Base-by-base conservation (phyloP, 805 yeast species). In the Yamadazyma philogaea region DNA sequence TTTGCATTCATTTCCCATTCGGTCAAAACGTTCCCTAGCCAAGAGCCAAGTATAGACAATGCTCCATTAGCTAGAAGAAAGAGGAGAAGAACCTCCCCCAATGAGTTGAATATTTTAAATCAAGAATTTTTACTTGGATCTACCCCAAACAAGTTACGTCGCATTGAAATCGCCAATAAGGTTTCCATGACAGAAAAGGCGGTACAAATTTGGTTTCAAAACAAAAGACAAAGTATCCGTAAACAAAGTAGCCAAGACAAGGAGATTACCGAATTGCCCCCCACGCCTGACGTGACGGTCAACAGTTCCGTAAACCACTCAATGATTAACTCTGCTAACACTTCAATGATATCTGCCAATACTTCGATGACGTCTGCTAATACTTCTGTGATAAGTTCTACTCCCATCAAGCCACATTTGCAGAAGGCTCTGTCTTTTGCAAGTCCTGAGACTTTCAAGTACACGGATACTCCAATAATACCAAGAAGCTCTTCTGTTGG, bases 161-260 rank as follows among this genome's bases (percentile, higher is more conserved):
- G 98, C 52, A 72, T 78, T 34, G 85, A 82, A 50, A 86, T 93
- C 50, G 96, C 98, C 4, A 63, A 68, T 22, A 78, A 72, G 50
- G 95, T 93, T 31, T 82, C 81, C 52, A 93, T 93, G 98, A 80
- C 91, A n/a, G 97, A 90, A 63, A 88, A 90, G 62, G 96, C 97
- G 1, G 96, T 93, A 27, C 99, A 93, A 68, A 88, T 91, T 49
- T 93, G 99, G 99, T 93, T 93, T 68, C 99, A 93, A 67, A 93
- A 93, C 65, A 86, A 82, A 63, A 79, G 99, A 63, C 97, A 91
- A 64, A 76, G 90, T 28, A 65, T 84, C 49, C 77, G 89, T 55
- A 79, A 82, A 53, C 71, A 66, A 39, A 54, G 56, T 42, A 47
- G 49, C 32, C 42, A 53, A 12, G 74, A 69, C 37, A 65, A 56